phyloP scores from a whole-genome alignment of 805 yeast species.

The Pichia heedii region DNA sequence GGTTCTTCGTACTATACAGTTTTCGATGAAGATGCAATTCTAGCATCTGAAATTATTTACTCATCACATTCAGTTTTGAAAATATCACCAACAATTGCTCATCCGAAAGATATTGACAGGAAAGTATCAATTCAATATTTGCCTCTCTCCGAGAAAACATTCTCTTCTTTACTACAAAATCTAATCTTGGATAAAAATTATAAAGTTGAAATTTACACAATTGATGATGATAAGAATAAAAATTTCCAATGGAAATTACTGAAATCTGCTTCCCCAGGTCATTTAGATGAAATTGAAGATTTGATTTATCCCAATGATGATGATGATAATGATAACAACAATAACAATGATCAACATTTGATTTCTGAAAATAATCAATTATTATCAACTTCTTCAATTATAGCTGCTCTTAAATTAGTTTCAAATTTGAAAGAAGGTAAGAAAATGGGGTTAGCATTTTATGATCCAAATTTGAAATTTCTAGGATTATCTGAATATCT shows the following conservation, averaged over 20 bases:
- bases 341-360: slow-evolving; percentile 27
- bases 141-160: slow-evolving; percentile 69
- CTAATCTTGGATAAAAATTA: slow-evolving; percentile 63
- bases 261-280: slow-evolving; percentile 81
- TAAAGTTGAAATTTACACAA: slow-evolving; percentile 65
- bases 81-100: slow-evolving; percentile 14
- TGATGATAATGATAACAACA: background rate
- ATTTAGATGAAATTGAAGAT: slow-evolving; percentile 69
- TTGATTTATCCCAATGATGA: slow-evolving; percentile 30
- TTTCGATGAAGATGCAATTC: slow-evolving; percentile 64
- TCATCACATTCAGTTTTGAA: slow-evolving; percentile 79
- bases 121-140: slow-evolving; percentile 42
- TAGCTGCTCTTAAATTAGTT: slow-evolving; percentile 41
- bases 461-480: slow-evolving; percentile 59
- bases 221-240: slow-evolving; percentile 30
- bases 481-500: slow-evolving; percentile 71
- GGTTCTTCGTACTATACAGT: slow-evolving; percentile 68
- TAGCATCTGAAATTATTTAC: slow-evolving; percentile 77
- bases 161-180: slow-evolving; percentile 52
- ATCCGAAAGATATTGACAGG: slow-evolving; percentile 35
- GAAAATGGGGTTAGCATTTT: slow-evolving; percentile 68
- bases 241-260: slow-evolving; percentile 50
- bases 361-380: background rate
- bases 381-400: slow-evolving; percentile 31
- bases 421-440: slow-evolving; percentile 34